Conservation (phyloP, 2,329 filamentous ascomycete species). For the Trichoderma sp. region DNA sequence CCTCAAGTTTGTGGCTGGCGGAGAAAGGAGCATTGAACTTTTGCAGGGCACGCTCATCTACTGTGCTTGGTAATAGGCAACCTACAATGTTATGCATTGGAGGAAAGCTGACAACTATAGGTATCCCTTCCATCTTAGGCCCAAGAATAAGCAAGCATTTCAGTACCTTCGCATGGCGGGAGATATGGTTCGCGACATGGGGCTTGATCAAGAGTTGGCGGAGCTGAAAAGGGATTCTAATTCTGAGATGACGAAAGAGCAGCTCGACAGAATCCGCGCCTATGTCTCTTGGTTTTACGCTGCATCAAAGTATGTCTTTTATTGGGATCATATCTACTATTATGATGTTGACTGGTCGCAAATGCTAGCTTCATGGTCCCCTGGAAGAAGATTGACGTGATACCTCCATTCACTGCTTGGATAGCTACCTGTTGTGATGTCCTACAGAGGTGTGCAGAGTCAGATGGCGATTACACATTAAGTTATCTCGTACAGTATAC, state of each 20-base stretch:
- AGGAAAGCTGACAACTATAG: constrained; percentile 37
- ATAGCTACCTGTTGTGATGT: constrained; percentile 50
- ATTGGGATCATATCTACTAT: neutral
- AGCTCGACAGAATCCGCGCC: constrained; percentile 50
- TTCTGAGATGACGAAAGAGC: constrained; percentile 31
- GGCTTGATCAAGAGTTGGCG: constrained; percentile 48
- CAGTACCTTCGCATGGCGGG: constrained; percentile 58
- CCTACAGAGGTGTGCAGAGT: constrained; percentile 44
- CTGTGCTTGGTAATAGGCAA: constrained; percentile 54
- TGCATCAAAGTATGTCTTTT: constrained; percentile 36
- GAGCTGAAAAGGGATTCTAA: neutral
- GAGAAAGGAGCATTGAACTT: constrained; percentile 61
- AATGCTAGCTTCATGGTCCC: neutral
- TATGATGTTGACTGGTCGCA: neutral
- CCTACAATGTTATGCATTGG: neutral
- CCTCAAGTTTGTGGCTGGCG: constrained; percentile 59
- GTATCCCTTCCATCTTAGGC: constrained; percentile 60
- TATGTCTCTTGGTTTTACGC: constrained; percentile 53
- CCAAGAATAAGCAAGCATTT: constrained; percentile 53
- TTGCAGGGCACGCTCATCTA: constrained; percentile 62
- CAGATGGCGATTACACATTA: constrained; percentile 52
- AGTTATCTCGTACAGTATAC: constrained; percentile 42
- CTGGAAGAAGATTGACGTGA: neutral
- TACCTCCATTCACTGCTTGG: constrained; percentile 47
- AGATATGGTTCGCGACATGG: constrained; percentile 55